These are phyloP conservation scores for Fusarium albosuccineum DNA, from an alignment of 2,329 filamentous ascomycete genomes.

Conservation along the genomic window DNA sequence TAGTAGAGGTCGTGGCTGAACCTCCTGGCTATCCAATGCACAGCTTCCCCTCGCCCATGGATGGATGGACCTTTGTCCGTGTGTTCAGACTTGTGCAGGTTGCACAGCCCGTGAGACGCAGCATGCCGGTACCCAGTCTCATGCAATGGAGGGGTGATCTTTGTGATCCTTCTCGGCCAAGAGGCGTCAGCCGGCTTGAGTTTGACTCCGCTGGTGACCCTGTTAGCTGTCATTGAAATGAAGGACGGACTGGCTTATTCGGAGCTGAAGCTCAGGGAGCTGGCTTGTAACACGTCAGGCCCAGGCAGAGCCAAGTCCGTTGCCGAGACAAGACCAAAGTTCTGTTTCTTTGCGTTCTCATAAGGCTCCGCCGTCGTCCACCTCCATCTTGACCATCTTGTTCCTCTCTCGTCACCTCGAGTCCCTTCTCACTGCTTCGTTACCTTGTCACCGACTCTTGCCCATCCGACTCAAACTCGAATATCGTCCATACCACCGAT, in stretches of 20 bases:
- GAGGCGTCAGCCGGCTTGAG: constrained; percentile 31
- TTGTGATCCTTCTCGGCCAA: constrained; percentile 5
- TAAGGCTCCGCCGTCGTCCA: constrained; percentile 19
- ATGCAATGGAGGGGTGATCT: constrained; percentile 13
- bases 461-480: neutral
- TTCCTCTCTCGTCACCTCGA: neutral
- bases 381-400: neutral
- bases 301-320: constrained; percentile 23
- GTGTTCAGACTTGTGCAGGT: constrained; percentile 25
- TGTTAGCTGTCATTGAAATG: constrained; percentile 41
- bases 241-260: constrained; percentile 29
- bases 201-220: constrained; percentile 38
- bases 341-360: constrained; percentile 23
- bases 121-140: constrained; percentile 9
- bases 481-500: constrained; percentile 2
- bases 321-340: constrained; percentile 22
- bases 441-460: constrained; percentile 4
- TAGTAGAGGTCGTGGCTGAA: constrained; percentile 28
- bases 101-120: constrained; percentile 37
- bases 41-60: constrained; percentile 2
- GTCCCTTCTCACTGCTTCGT: neutral
- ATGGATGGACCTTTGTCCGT: neutral
- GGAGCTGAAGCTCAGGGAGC: neutral
- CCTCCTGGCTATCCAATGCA: constrained; percentile 2
- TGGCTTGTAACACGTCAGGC: constrained; percentile 19